Base-by-base conservation (phyloP, 108 stramenopile species). In the Ochromonas danica region DNA sequence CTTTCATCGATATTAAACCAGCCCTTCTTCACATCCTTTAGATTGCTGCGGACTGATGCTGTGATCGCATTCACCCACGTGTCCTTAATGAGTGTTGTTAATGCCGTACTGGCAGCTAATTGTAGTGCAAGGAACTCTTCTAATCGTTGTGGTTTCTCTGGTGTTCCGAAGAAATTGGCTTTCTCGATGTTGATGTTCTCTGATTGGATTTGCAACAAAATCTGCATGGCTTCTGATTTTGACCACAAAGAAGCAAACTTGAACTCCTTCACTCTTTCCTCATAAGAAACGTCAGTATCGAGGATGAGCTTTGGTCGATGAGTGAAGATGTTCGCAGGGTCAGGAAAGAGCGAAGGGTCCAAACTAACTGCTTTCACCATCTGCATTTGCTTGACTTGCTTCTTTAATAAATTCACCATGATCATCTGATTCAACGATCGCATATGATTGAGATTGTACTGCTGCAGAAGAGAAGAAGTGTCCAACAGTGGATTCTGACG, bases 1-100 rank as follows among this genome's bases (percentile, higher is more conserved):
- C 39, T 77, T 83, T 85, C 85, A 25, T 84, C 85, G 0, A 85
- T 63, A 81, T 85, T 85, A 80, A 84, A 88, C 86, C 86, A 88
- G 30, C 87, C 87, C 63, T 88, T 88, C 27, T 77, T 74, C 0
- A 88, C 84, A 71, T 85, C 86, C 43, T 85, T 85, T 1, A 88
- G 83, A 60, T 83, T 79, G 27, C 57, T 60, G 14, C 82, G 78
- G 40, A 88, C 77, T 75, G 45, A 65, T 31, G 1, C 39, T 0
- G 33, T 71, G 71, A 80, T 78, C 17, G 78, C 6, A 28, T 30
- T 10, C 0, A 61, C 30, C 82, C 82, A 83, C 1, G 39, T 71
- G 1, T 83, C 79, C 39, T 39, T n/a, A 71, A 83, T 27, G 22
- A 17, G 71, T 0, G 28, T 33, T 28, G 25, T 38, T 70, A 80